These are phyloP conservation scores for Monilinia aucupariae DNA, from an alignment of 2,329 filamentous ascomycete genomes.

Conservation along the genomic window DNA sequence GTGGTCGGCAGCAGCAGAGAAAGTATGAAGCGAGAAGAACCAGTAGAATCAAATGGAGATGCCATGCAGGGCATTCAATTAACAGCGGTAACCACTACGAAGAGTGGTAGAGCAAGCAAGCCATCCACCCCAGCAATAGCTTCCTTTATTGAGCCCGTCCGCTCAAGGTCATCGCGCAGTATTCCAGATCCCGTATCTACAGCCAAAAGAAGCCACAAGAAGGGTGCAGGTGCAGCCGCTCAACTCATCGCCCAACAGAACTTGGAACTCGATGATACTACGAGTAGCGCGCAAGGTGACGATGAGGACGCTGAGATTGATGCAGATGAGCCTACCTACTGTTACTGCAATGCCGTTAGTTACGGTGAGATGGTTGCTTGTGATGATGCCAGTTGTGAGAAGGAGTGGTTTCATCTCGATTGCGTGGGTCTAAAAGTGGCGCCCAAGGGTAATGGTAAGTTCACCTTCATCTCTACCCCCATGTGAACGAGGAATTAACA, in stretches of 20 bases:
- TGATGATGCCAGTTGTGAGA: conserved; percentile 65
- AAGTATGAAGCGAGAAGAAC: conserved; percentile 44
- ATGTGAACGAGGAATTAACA: background rate
- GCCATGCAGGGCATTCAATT: conserved; percentile 34
- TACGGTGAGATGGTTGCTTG: conserved; percentile 84
- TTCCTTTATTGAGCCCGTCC: conserved; percentile 50
- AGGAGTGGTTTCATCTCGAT: conserved; percentile 79
- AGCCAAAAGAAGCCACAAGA: conserved; percentile 56
- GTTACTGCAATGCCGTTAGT: conserved; percentile 73
- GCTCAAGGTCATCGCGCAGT: conserved; percentile 51
- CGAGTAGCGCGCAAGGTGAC: conserved; percentile 42
- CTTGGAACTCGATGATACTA: conserved; percentile 43
- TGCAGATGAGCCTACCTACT: conserved; percentile 68
- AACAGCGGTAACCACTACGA: conserved; percentile 45
- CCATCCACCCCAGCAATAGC: conserved; percentile 58
- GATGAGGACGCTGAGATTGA: conserved; percentile 58
- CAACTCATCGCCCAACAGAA: conserved; percentile 32
- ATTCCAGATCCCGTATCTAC: conserved; percentile 30
- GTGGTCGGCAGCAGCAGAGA: conserved; percentile 41
- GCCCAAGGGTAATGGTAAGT: conserved; percentile 52
- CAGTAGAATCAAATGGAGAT: conserved; percentile 43
- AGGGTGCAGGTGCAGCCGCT: conserved; percentile 42
- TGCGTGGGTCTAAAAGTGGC: conserved; percentile 76
- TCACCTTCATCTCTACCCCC: background rate
- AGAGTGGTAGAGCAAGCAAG: conserved; percentile 61